Conservation (phyloP, 1,284 basidiomycete species). For the Boletellus dicymbophilus region DNA sequence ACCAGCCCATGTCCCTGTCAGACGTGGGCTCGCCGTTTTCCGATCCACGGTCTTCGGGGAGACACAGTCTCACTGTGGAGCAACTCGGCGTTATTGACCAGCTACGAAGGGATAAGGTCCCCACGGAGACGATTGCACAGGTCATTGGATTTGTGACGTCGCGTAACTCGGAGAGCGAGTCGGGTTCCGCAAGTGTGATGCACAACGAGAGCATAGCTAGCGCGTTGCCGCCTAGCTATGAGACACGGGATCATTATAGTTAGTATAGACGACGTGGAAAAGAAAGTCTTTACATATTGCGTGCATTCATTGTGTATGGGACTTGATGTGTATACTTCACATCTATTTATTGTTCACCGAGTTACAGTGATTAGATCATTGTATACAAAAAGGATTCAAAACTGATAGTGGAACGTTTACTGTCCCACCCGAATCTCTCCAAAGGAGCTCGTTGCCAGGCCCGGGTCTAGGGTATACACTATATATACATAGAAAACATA, state of each 20-base stretch:
- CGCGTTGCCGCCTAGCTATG: conserved; percentile 18
- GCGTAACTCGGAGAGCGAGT: neutral
- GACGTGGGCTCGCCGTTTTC: neutral
- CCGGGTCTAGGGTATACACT: no score
- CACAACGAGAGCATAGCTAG: conserved; percentile 10
- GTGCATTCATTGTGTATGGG: neutral
- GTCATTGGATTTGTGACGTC: conserved; percentile 12
- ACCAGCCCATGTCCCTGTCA: neutral
- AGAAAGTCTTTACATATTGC: no score
- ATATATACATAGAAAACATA: no score
- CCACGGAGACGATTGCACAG: conserved; percentile 16
- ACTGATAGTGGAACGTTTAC: no score
- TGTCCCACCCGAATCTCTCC: no score
- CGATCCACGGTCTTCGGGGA: neutral
- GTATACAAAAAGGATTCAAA: no score
- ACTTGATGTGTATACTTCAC: neutral
- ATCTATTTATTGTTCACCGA: no score
- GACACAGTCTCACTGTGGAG: conserved; percentile 8
- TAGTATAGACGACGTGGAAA: neutral
- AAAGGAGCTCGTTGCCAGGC: no score
- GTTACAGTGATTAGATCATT: no score
- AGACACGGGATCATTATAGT: conserved; percentile 2
- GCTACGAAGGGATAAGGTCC: conserved; percentile 11
- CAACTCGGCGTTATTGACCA: conserved; percentile 15
- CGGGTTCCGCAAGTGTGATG: neutral